Evolutionary conservation across 208 protist species (phyloP), one percentile per base, ranked within the genome.

Genomic region (Leishmania amazonensis): DNA sequence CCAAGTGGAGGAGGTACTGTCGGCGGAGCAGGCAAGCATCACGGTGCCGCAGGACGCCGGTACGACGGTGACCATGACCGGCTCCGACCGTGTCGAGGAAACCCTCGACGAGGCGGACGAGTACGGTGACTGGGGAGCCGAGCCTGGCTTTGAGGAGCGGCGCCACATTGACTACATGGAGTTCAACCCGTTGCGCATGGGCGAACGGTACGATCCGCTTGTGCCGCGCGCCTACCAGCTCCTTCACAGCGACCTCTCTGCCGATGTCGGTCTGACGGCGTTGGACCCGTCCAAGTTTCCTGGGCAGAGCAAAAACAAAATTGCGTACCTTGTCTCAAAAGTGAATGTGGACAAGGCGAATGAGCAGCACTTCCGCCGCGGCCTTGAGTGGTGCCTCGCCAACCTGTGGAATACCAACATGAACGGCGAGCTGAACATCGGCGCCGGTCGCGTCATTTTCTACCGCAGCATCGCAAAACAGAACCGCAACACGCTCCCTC

Each of bases 371-470:
- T 98, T 98, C 75, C 88, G 88, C 11, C 81, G 86, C 21, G 92
- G 88, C 9, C 91, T 96, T 75, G 89, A 94, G 85, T 98, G 95
- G 94, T 96, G 89, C 54, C 75, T 98, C 49, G 81, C 94, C 70
- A 98, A 98, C 80, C 82, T 93, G 79, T 98, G 95, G 94, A 97
- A 98, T 83, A 92, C 96, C 81, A 96, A 96, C 81, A 86, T 96
- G 88, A 83, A 53, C n/a, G 92, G 91, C 9, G 93, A 98, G 85
- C 84, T 98, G n/a, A 98, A 98, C 84, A 96, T 96, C 78, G 93
- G 93, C 13, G 93, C 93, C 4, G 95, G 95, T 6, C 94, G 92
- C 77, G 84, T 84, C 3, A 88, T 97, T 68, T 97, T 95, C 83
- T 96, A 95, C 81, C 88, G 90, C 54, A 77, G 81, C n/a, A 84